These are phyloP conservation scores for Colletotrichum aenigma DNA, from an alignment of 2,329 filamentous ascomycete species.

Conservation along the genomic window DNA sequence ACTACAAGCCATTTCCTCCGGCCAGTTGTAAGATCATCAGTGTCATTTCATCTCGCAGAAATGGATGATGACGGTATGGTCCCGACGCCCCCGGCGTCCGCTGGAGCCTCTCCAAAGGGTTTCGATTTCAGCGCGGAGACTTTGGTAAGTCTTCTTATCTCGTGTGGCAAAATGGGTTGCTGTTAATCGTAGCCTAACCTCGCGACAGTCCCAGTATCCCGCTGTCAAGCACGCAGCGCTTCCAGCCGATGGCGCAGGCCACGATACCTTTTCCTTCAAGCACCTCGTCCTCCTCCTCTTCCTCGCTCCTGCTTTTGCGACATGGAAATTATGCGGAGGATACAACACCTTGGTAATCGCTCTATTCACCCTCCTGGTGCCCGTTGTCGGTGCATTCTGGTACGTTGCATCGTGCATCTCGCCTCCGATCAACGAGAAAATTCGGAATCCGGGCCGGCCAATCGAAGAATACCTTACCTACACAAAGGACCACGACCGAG, in stretches of 20 bases:
- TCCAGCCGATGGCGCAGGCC: constrained; percentile 77
- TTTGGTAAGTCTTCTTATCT: too few species aligned
- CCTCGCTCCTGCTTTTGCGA: constrained; percentile 72
- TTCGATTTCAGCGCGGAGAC: too few species aligned
- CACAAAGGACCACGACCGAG: constrained; percentile 53
- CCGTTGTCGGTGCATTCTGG: constrained; percentile 80
- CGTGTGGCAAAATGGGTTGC: too few species aligned
- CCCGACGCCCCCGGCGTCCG: too few species aligned
- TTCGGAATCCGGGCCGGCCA: constrained; percentile 74
- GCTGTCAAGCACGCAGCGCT: constrained; percentile 87
- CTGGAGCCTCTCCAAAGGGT: too few species aligned
- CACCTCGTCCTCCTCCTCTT: constrained; percentile 70
- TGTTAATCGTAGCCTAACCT: too few species aligned
- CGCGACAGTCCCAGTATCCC: constrained; percentile 62
- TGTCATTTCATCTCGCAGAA: too few species aligned
- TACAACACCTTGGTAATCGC: constrained; percentile 81
- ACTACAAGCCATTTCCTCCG: too few species aligned
- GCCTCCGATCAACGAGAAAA: constrained; percentile 85
- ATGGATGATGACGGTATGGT: too few species aligned
- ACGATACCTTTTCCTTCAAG: constrained; percentile 78
- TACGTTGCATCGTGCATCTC: constrained; percentile 73
- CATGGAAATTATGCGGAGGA: constrained; percentile 79
- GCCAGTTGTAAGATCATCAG: too few species aligned
- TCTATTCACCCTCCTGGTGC: constrained; percentile 68
- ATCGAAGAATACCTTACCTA: constrained; percentile 83